These are phyloP conservation scores for Vigna reflexopilosa DNA, from an alignment of 306 rosid species.

Conservation along the genomic window DNA sequence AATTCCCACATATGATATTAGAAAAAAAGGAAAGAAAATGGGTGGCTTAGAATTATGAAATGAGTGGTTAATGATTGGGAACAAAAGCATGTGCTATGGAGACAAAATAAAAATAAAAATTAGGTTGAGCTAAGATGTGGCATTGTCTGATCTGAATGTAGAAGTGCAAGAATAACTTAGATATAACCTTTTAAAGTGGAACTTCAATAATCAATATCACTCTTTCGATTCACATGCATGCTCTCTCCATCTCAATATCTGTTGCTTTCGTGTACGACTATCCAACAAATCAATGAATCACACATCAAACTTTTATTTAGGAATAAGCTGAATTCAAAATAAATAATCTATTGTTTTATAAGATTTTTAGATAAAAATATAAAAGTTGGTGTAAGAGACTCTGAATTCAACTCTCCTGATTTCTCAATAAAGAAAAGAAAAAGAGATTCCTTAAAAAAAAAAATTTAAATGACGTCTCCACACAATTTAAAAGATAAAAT, in stretches of 20 bases:
- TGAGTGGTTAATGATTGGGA: conserved; percentile 45
- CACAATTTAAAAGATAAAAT: too few relatives aligned
- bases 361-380: too few relatives aligned
- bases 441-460: too few relatives aligned
- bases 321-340: too few relatives aligned
- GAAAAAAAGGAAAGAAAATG: not conserved
- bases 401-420: too few relatives aligned
- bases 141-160: conserved; percentile 15
- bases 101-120: conserved; percentile 25
- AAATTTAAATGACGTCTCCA: too few relatives aligned
- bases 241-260: not conserved
- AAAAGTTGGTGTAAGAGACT: too few relatives aligned
- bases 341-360: too few relatives aligned
- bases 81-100: conserved; percentile 44
- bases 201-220: conserved; percentile 19
- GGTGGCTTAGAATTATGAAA: not conserved
- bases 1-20: not conserved
- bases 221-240: not conserved
- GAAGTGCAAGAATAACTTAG: not conserved
- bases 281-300: not conserved
- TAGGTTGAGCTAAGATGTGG: conserved; percentile 26
- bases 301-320: too few relatives aligned
- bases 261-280: conserved; percentile 24
- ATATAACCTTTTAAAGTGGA: not conserved
- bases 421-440: too few relatives aligned